Base-by-base conservation (phyloP, 306 rosid species). In the Medicago lupulina region DNA sequence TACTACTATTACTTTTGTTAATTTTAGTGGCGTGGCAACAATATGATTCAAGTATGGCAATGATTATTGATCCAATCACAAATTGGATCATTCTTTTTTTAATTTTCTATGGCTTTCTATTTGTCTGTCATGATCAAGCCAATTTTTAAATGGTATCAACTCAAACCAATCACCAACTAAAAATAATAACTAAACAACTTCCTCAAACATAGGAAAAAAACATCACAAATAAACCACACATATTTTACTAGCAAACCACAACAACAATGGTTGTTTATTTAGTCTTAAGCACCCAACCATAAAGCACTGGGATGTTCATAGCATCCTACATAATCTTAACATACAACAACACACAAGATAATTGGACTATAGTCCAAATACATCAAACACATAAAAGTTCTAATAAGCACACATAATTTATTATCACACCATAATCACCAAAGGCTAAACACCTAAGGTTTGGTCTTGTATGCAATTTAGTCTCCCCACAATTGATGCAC, bases 401-500 rank as follows among this genome's bases (percentile, higher is more conserved):
- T 23, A 28, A 7, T 25, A 61, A 61, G 6, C 11, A 31, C n/a
- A 63, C 73, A 40, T 2, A 39, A 34, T 34, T 81, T 62, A 43
- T 41, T 67, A 51, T 23, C 23, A 76, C 74, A 61, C 58, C 76
- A 55, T 38, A 60, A 76, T 79, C 67, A 85, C 28, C 72, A 53
- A 67, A 53, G 73, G 36, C 59, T 63, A 36, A 62, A 62, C 68
- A 36, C 23, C 18, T 4, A 62, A 36, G 68, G 68, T 65, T 11
- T 40, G 7, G 68, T 65, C 31, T 16, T 62, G 21, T 15, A 31
- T 50, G 66, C 78, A 69, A 64, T 31, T 67, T 67, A 73, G 72
- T 82, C 89, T 63, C 89, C 92, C 92, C 96, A 92, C 97, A 97
- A 89, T 61, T 95, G 99, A 83, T 95, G 99, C 28, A 86, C 97